Percentiles rank a stretch among this genome's conserved stretches.
phyloP scores from a whole-genome alignment of 2,329 filamentous ascomycete genomes.

The Zalaria sp. region DNA sequence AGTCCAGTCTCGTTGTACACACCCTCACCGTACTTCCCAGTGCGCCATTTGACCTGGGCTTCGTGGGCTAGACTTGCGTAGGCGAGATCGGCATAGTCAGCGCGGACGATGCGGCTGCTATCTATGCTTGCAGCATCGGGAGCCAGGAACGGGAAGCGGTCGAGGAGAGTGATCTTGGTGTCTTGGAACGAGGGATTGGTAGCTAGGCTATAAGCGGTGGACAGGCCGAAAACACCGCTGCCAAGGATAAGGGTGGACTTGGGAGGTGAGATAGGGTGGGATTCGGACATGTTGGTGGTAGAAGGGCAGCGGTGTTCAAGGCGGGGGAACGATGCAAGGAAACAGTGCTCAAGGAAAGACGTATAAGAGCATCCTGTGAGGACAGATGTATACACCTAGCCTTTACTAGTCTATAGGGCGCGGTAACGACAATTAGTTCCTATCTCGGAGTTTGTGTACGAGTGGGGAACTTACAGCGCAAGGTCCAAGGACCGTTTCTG shows the following conservation, averaged over 20 bases:
- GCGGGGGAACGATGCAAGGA: background rate
- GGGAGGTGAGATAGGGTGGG: constrained; percentile 14
- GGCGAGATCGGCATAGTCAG: constrained; percentile 68
- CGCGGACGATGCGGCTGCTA: constrained; percentile 46
- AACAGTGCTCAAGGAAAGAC: background rate
- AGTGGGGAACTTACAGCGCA: too few relatives aligned
- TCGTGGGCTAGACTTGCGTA: constrained; percentile 62
- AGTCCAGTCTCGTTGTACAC: constrained; percentile 61
- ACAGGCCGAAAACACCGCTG: constrained; percentile 43
- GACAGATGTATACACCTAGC: too few relatives aligned
- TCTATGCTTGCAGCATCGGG: constrained; percentile 39
- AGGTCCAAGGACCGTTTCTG: too few relatives aligned
- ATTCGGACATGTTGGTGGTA: background rate
- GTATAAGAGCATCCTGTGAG: too few relatives aligned
- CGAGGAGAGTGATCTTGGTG: constrained; percentile 42
- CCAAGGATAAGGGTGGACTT: constrained; percentile 34
- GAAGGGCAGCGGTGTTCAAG: background rate
- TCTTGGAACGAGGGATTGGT: constrained; percentile 39
- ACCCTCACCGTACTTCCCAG: constrained; percentile 44
- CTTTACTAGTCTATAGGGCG: too few relatives aligned
- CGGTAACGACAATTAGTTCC: too few relatives aligned
- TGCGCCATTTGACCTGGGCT: constrained; percentile 58
- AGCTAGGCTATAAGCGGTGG: constrained; percentile 56
- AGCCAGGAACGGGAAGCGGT: constrained; percentile 43
- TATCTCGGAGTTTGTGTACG: too few relatives aligned